Evolutionary conservation across 2,329 filamentous ascomycete genomes (phyloP).

Genomic region (Aurifilum marmelostoma): DNA sequence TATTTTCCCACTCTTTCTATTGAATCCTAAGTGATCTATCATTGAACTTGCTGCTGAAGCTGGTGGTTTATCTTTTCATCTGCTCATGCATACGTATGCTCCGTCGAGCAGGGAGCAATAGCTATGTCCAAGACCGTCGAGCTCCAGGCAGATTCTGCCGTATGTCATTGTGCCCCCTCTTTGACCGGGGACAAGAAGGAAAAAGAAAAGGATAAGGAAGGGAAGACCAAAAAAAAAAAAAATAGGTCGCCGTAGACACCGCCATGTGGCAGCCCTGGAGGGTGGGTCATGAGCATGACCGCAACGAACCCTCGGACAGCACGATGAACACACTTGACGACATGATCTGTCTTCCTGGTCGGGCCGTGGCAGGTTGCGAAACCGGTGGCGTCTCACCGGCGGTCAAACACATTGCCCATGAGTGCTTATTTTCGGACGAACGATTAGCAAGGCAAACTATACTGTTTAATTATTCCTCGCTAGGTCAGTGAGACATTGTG

Average conservation of each 20-base stretch:
- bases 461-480: constrained; percentile 15
- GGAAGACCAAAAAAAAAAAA: not conserved
- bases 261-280: constrained; percentile 25
- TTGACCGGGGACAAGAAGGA: not conserved
- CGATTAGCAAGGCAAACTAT: constrained; percentile 5
- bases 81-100: not conserved
- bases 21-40: not conserved
- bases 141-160: not conserved
- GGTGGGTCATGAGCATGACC: constrained; percentile 12
- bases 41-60: not conserved
- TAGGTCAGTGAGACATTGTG: constrained; percentile 17
- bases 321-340: constrained; percentile 19
- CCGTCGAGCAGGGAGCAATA: not conserved
- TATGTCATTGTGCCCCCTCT: not conserved
- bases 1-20: not conserved
- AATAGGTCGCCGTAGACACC: constrained; percentile 9
- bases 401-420: not conserved
- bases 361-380: constrained; percentile 23
- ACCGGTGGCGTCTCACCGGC: constrained; percentile 22
- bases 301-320: constrained; percentile 17
- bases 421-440: not conserved
- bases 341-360: constrained; percentile 17
- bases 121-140: not conserved
- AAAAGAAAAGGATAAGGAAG: not conserved
- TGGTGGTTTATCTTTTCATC: not conserved